Conservation (phyloP, 352 stramenopile species). For the Phytopythium aichiense region DNA sequence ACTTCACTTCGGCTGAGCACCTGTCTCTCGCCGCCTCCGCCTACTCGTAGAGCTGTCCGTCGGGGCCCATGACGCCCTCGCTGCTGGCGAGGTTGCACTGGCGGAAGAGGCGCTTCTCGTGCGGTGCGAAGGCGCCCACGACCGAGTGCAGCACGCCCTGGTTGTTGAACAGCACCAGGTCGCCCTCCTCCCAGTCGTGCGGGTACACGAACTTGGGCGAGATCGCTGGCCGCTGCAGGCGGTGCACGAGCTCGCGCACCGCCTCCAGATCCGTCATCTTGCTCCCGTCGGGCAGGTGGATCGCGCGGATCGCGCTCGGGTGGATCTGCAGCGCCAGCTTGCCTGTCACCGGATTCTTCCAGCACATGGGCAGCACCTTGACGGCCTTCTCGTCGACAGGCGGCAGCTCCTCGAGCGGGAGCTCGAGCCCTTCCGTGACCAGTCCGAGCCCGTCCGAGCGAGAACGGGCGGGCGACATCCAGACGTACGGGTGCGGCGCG, state of each 20-base stretch:
- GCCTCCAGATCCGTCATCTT: constrained; percentile 21
- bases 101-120: constrained; percentile 24
- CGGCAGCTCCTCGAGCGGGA: constrained; percentile 20
- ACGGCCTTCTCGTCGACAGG: constrained; percentile 21
- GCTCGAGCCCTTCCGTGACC: constrained; percentile 20
- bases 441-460: constrained; percentile 24
- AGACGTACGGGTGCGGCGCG: constrained; percentile 26
- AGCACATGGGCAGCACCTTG: constrained; percentile 28
- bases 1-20: not conserved
- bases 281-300: constrained; percentile 17
- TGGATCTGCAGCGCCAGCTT: constrained; percentile 27
- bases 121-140: constrained; percentile 19
- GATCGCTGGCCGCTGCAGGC: constrained; percentile 24
- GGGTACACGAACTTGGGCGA: constrained; percentile 23
- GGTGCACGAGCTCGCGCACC: constrained; percentile 21
- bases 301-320: constrained; percentile 18
- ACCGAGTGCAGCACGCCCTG: constrained; percentile 27
- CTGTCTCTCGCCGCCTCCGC: not conserved
- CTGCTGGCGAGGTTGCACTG: constrained; percentile 29
- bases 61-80: constrained; percentile 21
- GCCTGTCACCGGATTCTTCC: constrained; percentile 21
- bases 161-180: constrained; percentile 29
- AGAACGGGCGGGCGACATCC: constrained; percentile 24
- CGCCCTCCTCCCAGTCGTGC: constrained; percentile 27
- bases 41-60: constrained; percentile 22